Percentiles rank a stretch among this genome's conserved stretches.
phyloP scores from a whole-genome alignment of 2,329 filamentous ascomycete species.

The Ramularia endophylla region DNA sequence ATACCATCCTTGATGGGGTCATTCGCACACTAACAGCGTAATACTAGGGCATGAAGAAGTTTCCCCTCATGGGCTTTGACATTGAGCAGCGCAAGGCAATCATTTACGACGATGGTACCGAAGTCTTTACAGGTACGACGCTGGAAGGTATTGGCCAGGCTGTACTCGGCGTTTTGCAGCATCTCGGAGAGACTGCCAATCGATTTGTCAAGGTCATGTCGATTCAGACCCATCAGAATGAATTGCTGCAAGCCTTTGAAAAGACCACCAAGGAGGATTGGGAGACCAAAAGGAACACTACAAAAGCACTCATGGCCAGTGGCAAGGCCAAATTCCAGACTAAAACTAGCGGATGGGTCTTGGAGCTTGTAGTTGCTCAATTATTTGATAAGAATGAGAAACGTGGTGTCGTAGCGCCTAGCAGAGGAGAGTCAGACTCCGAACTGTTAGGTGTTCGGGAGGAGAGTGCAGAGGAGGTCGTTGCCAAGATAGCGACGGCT shows the following conservation, averaged over 20 bases:
- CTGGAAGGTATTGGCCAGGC: constrained; percentile 46
- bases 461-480: no score
- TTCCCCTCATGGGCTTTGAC: constrained; percentile 55
- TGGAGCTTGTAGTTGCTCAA: constrained; percentile 12
- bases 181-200: constrained; percentile 50
- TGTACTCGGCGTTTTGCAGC: constrained; percentile 43
- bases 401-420: no score
- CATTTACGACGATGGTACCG: constrained; percentile 51
- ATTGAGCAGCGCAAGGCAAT: constrained; percentile 44
- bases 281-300: constrained; percentile 2
- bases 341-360: constrained; percentile 5
- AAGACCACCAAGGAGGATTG: constrained; percentile 10
- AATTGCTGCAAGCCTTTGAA: constrained; percentile 40
- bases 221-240: constrained; percentile 50
- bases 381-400: no score
- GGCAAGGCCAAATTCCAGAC: constrained; percentile 1
- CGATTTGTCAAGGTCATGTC: constrained; percentile 50
- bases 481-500: no score
- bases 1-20: not conserved
- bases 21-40: constrained; percentile 35
- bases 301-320: constrained; percentile 5
- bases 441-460: no score
- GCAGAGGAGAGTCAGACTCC: no score
- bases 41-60: no score
- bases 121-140: constrained; percentile 46